Base-by-base conservation (phyloP, 371 early-diverging fungal species). In the Mucor indicus region DNA sequence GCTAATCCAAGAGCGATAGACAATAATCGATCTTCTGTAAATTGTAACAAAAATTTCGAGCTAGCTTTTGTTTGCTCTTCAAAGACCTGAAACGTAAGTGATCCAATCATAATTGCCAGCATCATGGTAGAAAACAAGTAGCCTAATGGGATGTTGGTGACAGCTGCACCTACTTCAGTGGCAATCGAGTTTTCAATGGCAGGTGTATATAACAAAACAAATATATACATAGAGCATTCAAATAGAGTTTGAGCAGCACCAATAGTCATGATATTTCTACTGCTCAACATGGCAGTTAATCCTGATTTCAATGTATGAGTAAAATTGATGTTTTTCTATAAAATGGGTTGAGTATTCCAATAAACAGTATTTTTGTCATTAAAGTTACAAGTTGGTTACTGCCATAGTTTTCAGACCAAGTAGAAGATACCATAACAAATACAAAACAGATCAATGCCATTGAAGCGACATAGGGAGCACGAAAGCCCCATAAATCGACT, bases 141-240 rank as follows among this genome's bases (percentile, higher is more conserved):
- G 2, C 68, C 89, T 36, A 77, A 48, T 40, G 69, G 86, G 53
- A 69, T 67, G 2, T 43, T 52, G 20, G 11, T 38, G 3, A 12
- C 23, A 35, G 32, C 16, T 25, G 44, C 7, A 5, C 40, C 13
- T 42, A 44, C 48, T 19, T 30, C 38, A n/a, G 40, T 31, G 15
- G 46, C 22, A 17, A 54, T 47, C 3, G 56, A 48, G 41, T 53
- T 57, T 58, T 88, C 87, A 19, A 91, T 53, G 7, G 86, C 80
- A 3, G 89, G 89, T 2, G 78, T 77, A 69, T 85, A 91, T 10
- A 91, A 57, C 38, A 91, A 51, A n/a, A 90, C 89, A 62, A 90
- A 90, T 2, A 80, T 81, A 64, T 90, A 90, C 90, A 90, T 90
- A 48, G 86, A 79, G 35, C 82, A 79, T 54, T 91, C 91, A 66